These are phyloP conservation scores for Ustulina deusta DNA, from an alignment of 2,329 filamentous ascomycete genomes.

Conservation along the genomic window DNA sequence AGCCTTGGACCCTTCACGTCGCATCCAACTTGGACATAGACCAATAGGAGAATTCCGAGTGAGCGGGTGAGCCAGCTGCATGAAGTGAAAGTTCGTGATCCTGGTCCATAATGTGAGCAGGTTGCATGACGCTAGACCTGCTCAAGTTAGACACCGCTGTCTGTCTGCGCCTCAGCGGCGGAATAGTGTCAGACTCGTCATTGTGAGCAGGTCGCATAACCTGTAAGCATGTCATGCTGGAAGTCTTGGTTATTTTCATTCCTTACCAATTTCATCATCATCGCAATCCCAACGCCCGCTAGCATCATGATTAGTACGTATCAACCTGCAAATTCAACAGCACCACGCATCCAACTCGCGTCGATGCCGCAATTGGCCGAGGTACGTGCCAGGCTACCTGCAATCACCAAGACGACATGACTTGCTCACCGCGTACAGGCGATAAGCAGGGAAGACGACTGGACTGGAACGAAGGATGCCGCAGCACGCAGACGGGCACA, in stretches of 20 bases:
- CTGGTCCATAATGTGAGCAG: slow-evolving; percentile 50
- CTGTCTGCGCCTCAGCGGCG: slow-evolving; percentile 30
- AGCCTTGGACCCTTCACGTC: slow-evolving; percentile 24
- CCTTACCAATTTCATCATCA: slow-evolving; percentile 21
- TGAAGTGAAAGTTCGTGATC: slow-evolving; percentile 34
- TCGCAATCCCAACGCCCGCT: slow-evolving; percentile 23
- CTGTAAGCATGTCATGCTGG: no score
- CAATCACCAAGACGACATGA: slow-evolving; percentile 36
- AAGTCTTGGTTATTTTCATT: no score
- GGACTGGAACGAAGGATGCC: slow-evolving; percentile 59
- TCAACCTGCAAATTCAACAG: slow-evolving; percentile 37
- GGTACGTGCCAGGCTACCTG: slow-evolving; percentile 44
- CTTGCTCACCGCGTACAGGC: slow-evolving; percentile 53
- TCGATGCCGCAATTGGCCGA: slow-evolving; percentile 55
- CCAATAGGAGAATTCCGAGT: slow-evolving; percentile 38
- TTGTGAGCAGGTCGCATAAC: slow-evolving; percentile 46
- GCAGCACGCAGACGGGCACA: slow-evolving; percentile 57
- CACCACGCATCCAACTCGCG: slow-evolving; percentile 48
- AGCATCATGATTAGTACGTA: slow-evolving; percentile 44
- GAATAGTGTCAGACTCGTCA: slow-evolving; percentile 30
- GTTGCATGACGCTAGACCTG: slow-evolving; percentile 52
- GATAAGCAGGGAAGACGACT: slow-evolving; percentile 56
- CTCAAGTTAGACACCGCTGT: slow-evolving; percentile 23
- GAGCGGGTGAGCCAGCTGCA: slow-evolving; percentile 47
- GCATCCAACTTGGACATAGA: slow-evolving; percentile 21